Evolutionary conservation across 2,329 filamentous ascomycete species (phyloP).

Genomic region (Penicillium sp.): DNA sequence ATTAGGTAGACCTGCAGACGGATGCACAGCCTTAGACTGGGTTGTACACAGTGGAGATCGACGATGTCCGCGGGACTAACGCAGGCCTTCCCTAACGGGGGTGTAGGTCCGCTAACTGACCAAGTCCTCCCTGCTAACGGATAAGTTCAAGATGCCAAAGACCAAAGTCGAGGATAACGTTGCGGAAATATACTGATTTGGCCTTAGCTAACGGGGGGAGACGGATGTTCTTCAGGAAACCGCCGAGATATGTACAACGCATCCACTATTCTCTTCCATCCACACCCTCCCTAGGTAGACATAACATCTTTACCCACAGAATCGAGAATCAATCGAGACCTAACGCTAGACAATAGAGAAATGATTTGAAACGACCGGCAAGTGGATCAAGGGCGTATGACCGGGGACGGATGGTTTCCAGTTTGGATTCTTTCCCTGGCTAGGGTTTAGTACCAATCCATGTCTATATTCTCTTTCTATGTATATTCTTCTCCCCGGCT

Average conservation of each 20-base stretch:
- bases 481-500: not conserved
- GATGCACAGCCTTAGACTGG: conserved; percentile 4
- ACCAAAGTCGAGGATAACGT: not conserved
- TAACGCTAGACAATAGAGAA: conserved; percentile 11
- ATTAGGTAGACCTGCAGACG: conserved; percentile 8
- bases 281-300: conserved; percentile 5
- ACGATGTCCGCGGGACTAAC: not conserved
- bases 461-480: conserved; percentile 6
- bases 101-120: conserved; percentile 3
- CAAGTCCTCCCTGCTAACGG: not conserved
- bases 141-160: not conserved
- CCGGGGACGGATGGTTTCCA: conserved; percentile 4
- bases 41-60: conserved; percentile 11
- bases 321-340: conserved; percentile 15
- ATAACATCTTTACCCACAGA: not conserved
- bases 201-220: not conserved
- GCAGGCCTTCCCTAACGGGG: conserved; percentile 8
- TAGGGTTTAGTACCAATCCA: conserved; percentile 19
- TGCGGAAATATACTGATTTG: not conserved
- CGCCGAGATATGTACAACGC: conserved; percentile 1
- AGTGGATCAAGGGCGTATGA: conserved; percentile 17
- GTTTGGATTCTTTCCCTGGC: conserved; percentile 17
- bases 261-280: conserved; percentile 4
- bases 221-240: not conserved
- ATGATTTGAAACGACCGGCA: conserved; percentile 21